These are phyloP conservation scores for Tolypocladium ophioglossoides DNA, from an alignment of 2,329 filamentous ascomycete genomes.

Conservation along the genomic window DNA sequence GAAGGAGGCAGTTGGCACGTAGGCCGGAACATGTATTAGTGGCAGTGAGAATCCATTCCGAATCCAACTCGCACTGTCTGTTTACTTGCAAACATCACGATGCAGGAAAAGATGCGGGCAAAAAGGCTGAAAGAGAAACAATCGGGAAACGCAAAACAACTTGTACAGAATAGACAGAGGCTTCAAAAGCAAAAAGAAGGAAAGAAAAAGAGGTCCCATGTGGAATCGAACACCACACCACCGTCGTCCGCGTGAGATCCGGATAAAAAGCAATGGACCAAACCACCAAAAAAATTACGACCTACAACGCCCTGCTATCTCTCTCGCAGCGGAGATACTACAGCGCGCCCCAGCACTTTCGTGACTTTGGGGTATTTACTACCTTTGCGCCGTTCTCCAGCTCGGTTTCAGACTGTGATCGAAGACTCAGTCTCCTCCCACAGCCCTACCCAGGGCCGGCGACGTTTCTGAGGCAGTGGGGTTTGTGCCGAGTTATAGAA, in stretches of 20 bases:
- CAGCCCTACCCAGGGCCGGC: slow-evolving; percentile 2
- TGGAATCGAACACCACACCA: too few species aligned
- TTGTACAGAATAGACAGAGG: not conserved
- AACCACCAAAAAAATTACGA: not conserved
- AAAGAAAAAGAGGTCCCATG: not conserved
- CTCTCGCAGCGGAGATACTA: slow-evolving; percentile 13
- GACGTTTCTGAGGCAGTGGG: slow-evolving; percentile 5
- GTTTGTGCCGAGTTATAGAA: too few species aligned
- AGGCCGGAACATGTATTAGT: not conserved
- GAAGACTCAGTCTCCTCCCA: too few species aligned
- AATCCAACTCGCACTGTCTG: not conserved
- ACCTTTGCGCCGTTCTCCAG: slow-evolving; percentile 12
- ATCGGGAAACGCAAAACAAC: not conserved
- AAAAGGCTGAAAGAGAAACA: not conserved
- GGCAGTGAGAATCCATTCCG: not conserved
- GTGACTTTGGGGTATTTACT: slow-evolving; percentile 10
- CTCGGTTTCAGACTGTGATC: slow-evolving; percentile 6
- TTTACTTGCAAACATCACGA: not conserved
- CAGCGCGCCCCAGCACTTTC: slow-evolving; percentile 17
- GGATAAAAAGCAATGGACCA: not conserved
- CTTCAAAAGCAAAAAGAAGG: not conserved
- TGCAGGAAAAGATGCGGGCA: not conserved
- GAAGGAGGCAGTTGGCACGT: slow-evolving; percentile 45
- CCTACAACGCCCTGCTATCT: slow-evolving; percentile 9
- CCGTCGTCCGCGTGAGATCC: too few species aligned